A percentile compares a stretch with the other conserved stretches of the same genome.
Conservation (phyloP, 176 grass and related monocot species). For the Carex littledalei region DNA sequence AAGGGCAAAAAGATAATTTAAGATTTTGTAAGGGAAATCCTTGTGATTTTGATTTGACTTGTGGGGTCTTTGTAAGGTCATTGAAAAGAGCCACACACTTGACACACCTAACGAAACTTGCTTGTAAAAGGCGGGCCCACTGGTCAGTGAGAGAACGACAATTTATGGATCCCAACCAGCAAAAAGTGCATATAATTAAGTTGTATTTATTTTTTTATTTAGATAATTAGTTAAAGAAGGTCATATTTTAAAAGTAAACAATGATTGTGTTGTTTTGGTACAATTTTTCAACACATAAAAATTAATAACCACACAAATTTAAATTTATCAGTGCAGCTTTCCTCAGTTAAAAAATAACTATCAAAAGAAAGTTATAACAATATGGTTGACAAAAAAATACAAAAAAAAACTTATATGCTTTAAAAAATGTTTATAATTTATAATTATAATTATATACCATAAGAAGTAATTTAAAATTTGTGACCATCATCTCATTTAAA, state of each 20-base stretch:
- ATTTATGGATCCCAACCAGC: not conserved
- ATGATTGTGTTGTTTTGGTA: not conserved
- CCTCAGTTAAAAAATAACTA: too few species aligned
- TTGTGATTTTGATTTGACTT: not conserved
- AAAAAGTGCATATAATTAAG: not conserved
- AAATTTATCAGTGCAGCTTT: too few species aligned
- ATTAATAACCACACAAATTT: too few species aligned
- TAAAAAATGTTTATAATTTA: too few species aligned
- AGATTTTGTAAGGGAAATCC: not conserved
- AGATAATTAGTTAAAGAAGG: not conserved
- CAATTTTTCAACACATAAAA: not conserved
- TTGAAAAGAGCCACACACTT: not conserved
- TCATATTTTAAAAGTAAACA: not conserved
- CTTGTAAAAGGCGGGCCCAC: not conserved
- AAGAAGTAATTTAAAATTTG: too few species aligned
- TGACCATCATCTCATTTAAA: too few species aligned
- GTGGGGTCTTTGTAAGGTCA: conserved; percentile 5
- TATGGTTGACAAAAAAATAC: not conserved
- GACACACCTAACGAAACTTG: not conserved
- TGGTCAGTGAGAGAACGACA: conserved; percentile 5
- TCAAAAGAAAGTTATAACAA: too few species aligned
- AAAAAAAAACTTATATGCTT: not conserved
- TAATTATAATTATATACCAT: too few species aligned
- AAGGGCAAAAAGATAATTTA: not conserved
- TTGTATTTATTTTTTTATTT: not conserved